phyloP scores from a whole-genome alignment of 331 rosid genomes.

The Cucumis variabilis region DNA sequence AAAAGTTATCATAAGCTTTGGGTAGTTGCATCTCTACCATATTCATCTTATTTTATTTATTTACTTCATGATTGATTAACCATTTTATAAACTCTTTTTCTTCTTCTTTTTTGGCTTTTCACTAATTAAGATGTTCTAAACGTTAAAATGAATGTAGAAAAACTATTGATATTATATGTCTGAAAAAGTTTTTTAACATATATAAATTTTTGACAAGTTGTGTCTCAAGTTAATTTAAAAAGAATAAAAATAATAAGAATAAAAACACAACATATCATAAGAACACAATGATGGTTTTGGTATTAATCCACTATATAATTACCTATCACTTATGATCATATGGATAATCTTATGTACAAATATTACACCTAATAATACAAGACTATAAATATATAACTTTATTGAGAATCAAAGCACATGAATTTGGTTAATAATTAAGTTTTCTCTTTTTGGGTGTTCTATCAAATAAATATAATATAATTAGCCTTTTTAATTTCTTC shows the following conservation, averaged over 20 bases:
- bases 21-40: conserved; percentile 23
- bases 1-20: background rate
- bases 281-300: background rate
- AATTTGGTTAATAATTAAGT: background rate
- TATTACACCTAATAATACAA: background rate
- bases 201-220: too few relatives aligned
- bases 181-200: too few relatives aligned
- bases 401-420: conserved; percentile 9
- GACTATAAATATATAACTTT: background rate
- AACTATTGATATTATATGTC: too few relatives aligned
- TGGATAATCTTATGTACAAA: background rate
- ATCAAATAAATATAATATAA: background rate
- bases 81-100: background rate
- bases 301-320: background rate
- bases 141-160: too few relatives aligned
- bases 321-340: background rate
- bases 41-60: background rate
- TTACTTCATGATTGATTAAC: background rate
- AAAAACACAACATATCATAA: too few relatives aligned
- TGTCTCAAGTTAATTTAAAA: too few relatives aligned
- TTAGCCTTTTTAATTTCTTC: background rate
- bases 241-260: too few relatives aligned
- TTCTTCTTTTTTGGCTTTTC: background rate
- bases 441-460: background rate
- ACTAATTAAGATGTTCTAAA: background rate